Evolutionary conservation across 768 basidiomycete species (phyloP).

Genomic region (Auricularia sp.): DNA sequence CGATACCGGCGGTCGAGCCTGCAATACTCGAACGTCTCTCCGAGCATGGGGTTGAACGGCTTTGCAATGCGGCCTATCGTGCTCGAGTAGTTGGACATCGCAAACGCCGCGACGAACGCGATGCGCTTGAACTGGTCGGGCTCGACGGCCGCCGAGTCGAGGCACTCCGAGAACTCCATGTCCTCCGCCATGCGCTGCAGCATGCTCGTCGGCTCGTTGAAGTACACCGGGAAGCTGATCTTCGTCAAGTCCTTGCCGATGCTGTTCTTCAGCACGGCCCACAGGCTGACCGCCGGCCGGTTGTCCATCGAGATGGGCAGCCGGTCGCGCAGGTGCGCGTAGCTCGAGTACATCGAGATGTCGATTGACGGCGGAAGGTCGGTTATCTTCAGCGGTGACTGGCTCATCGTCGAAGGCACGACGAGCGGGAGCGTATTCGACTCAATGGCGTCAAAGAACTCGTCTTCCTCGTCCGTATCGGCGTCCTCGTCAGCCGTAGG

Average conservation of each 20-base stretch:
- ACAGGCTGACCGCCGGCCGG: constrained; percentile 80
- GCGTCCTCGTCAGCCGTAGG: constrained; percentile 15
- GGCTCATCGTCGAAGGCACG: constrained; percentile 50
- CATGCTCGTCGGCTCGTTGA: constrained; percentile 95
- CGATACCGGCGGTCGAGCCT: constrained; percentile 79
- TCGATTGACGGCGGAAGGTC: constrained; percentile 28
- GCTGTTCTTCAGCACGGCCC: constrained; percentile 89
- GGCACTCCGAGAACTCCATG: constrained; percentile 92
- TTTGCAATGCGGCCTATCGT: constrained; percentile 96
- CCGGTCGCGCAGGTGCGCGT: constrained; percentile 46
- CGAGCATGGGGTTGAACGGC: constrained; percentile 93
- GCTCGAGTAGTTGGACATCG: constrained; percentile 95
- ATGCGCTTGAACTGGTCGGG: constrained; percentile 70
- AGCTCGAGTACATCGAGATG: constrained; percentile 51
- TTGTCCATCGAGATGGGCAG: constrained; percentile 65
- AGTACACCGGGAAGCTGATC: constrained; percentile 91
- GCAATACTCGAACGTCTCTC: constrained; percentile 93
- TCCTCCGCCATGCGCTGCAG: constrained; percentile 96
- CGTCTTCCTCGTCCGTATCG: constrained; percentile 79
- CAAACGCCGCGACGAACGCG: constrained; percentile 91
- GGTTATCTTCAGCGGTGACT: constrained; percentile 17
- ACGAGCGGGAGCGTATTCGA: constrained; percentile 63
- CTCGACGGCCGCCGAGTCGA: constrained; percentile 77
- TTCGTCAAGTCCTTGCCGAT: constrained; percentile 96
- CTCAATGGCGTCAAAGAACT: constrained; percentile 97